Conservation (phyloP, 2,329 filamentous ascomycete genomes). For the Didymella pinodella region DNA sequence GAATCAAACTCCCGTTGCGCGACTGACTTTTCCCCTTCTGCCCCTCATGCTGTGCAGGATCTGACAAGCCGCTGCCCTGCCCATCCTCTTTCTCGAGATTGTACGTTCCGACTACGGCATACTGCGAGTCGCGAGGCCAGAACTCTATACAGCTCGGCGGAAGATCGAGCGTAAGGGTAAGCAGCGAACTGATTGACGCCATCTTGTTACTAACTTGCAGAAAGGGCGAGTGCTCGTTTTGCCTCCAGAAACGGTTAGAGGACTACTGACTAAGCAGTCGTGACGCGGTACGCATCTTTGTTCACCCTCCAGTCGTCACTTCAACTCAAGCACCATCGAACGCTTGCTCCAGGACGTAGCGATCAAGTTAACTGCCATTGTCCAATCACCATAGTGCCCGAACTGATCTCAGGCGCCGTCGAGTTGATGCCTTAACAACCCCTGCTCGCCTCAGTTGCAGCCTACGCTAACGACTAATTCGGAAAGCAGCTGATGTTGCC, state of each 20-base stretch:
- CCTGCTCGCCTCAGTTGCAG: slow-evolving; percentile 38
- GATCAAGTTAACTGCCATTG: not conserved
- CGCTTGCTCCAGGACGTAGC: not conserved
- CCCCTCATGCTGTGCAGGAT: slow-evolving; percentile 29
- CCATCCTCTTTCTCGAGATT: slow-evolving; percentile 66
- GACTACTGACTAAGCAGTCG: slow-evolving; percentile 26
- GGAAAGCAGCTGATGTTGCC: slow-evolving; percentile 25
- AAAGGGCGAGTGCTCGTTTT: slow-evolving; percentile 14
- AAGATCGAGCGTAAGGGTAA: slow-evolving; percentile 66
- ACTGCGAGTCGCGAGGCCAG: slow-evolving; percentile 66
- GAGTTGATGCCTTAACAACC: slow-evolving; percentile 43
- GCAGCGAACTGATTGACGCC: slow-evolving; percentile 53
- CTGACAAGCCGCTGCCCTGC: slow-evolving; percentile 25
- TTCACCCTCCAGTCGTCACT: not conserved
- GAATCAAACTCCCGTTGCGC: slow-evolving; percentile 76
- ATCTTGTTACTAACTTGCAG: slow-evolving; percentile 31
- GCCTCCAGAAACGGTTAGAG: slow-evolving; percentile 29
- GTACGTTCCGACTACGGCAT: slow-evolving; percentile 87
- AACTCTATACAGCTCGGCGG: slow-evolving; percentile 84
- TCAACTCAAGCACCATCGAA: not conserved
- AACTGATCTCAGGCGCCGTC: slow-evolving; percentile 14
- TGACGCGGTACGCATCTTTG: not conserved
- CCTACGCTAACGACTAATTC: slow-evolving; percentile 41
- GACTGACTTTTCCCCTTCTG: slow-evolving; percentile 60
- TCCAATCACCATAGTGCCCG: not conserved